Conservation (phyloP, 2,329 filamentous ascomycete genomes). For the Scedosporium minutisporum region DNA sequence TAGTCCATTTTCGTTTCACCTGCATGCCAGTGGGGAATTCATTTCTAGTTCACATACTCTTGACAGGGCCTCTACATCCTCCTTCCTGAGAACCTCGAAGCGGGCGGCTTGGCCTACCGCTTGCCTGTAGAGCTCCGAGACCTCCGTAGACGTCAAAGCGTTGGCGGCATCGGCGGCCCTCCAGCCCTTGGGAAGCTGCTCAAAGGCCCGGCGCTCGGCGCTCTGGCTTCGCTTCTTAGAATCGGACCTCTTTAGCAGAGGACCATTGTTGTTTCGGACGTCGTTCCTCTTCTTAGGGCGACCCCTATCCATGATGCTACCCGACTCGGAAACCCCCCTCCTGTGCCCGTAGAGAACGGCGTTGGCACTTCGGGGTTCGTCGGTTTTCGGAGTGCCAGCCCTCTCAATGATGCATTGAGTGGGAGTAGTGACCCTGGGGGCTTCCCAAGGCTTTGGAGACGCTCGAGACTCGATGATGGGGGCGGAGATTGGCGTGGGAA, state of each 20-base stretch:
- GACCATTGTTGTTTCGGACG: conserved; percentile 25
- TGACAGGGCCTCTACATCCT: conserved; percentile 57
- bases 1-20: not conserved
- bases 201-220: conserved; percentile 47
- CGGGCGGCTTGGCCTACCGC: conserved; percentile 51
- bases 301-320: conserved; percentile 51
- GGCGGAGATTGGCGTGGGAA: conserved; percentile 42
- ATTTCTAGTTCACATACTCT: conserved; percentile 32
- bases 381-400: conserved; percentile 19
- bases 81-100: conserved; percentile 54
- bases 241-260: conserved; percentile 25
- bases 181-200: conserved; percentile 50
- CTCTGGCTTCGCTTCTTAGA: conserved; percentile 35
- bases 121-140: conserved; percentile 45
- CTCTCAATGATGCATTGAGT: conserved; percentile 16
- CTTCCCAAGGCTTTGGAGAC: conserved; percentile 37
- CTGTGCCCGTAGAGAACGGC: conserved; percentile 30
- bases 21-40: not conserved
- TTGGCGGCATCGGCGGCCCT: conserved; percentile 41
- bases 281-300: conserved; percentile 47
- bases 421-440: conserved; percentile 16
- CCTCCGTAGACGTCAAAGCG: conserved; percentile 37
- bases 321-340: conserved; percentile 47
- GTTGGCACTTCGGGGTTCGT: conserved; percentile 18
- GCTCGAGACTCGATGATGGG: conserved; percentile 29